Evolutionary conservation across 208 protist species (phyloP).

Genomic region (Leishmania tropica): DNA sequence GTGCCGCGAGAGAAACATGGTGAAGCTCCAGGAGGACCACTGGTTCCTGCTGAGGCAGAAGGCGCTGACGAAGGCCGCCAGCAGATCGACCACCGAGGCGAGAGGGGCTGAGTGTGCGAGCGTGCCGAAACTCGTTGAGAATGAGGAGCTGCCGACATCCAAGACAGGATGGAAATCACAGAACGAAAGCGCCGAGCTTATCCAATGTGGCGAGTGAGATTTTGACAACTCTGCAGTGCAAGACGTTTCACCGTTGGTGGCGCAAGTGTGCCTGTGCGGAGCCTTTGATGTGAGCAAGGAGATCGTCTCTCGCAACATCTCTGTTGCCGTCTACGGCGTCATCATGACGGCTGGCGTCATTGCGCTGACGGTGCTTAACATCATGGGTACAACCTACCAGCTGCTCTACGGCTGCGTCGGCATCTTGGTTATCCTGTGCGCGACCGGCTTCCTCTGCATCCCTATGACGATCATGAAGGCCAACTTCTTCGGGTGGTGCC

Average conservation of each 20-base stretch:
- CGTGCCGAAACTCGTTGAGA: neutral
- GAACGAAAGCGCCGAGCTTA: neutral
- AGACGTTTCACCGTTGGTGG: neutral
- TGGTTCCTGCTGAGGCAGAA: slow-evolving; percentile 13
- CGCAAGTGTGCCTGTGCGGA: slow-evolving; percentile 13
- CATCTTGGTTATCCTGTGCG: slow-evolving; percentile 40
- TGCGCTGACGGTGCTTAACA: slow-evolving; percentile 30
- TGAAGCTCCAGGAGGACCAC: slow-evolving; percentile 28
- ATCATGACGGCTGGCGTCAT: slow-evolving; percentile 44
- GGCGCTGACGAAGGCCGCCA: neutral
- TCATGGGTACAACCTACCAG: slow-evolving; percentile 32
- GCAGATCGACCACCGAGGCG: neutral
- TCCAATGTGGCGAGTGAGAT: slow-evolving; percentile 6
- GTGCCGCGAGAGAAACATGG: slow-evolving; percentile 44
- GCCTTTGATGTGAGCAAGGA: slow-evolving; percentile 33
- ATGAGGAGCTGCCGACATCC: neutral
- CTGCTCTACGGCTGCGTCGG: slow-evolving; percentile 35
- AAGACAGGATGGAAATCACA: neutral
- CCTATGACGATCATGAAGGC: slow-evolving; percentile 50
- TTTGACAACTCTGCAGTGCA: neutral
- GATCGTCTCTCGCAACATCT: slow-evolving; percentile 25
- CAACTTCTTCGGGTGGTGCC: slow-evolving; percentile 51
- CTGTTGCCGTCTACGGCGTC: slow-evolving; percentile 36
- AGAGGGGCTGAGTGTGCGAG: neutral
- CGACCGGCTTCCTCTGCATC: slow-evolving; percentile 45